Evolutionary conservation across 169 alveolate species (phyloP), one percentile per base, ranked within the genome.

Genomic region (Blepharisma undulans): DNA sequence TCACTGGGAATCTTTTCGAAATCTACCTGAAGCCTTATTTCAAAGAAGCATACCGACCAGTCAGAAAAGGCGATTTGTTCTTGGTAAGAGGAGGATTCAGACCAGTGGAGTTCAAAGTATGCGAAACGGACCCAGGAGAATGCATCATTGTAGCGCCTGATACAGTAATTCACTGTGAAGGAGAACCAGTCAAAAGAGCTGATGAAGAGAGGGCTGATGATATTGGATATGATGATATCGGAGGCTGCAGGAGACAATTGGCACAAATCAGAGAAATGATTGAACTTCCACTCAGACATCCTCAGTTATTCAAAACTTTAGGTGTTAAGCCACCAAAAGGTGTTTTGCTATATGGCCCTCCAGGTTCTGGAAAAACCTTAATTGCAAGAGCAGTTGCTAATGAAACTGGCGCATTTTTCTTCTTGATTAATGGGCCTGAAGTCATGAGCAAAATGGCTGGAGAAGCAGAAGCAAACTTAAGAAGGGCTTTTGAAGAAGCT

Each of bases 321-420:
- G 99, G 99, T 34, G 99, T 99, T 78, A 99, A 99, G 94, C 99
- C 99, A 5, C 99, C 99, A 2, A 98, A 99, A 91, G 99, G 99
- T 6, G 99, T 99, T 33, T 97, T 99, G 74, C 97, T 99, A 61
- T 99, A 98, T 96, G 99, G 99, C 32, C 99, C 99, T 19, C 99
- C 99, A 61, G 99, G 99, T 88, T 98, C 99, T 87, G 99, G 99
- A 76, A 99, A 99, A 94, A 99, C 99, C 16, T 96, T 99, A 91
- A 98, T 99, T 88, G 99, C 99, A 4, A 97, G 99, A 95, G 99
- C 99, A 33, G 99, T 99, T 84, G 99, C 99, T 27, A 99, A 99
- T 96, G 99, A 98, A 92, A 98, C 99, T 66, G 99, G 99, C 10
- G 99, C 99, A 48, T 98, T 98, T 94, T 98, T 99, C 97, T 98